Conservation (phyloP, 129 eudicot species). For the sunflower (Helianthus annuus) region HanXRQr2.0-SUNRISE NC_035443.2:13897705-13898204, state of each 20-base stretch:
- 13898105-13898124: background rate
- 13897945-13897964: conserved; percentile 93
- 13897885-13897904: background rate
- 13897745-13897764: no score
- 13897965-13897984: conserved; percentile 66
- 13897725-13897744: no score
- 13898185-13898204: background rate
- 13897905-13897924: conserved; percentile 84
- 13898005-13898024: conserved; percentile 98
- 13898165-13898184: background rate
- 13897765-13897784: no score
- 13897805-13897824: no score
- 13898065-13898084: conserved; percentile 79
- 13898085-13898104: conserved; percentile 1
- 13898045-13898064: conserved; percentile 79
- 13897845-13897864: no score
- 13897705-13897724: no score
- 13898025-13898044: conserved; percentile 73
- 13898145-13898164: background rate
- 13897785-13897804: no score
- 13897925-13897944: conserved; percentile 93
- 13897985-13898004: conserved; percentile 88
- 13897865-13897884: conserved; percentile 10
- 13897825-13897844: no score
- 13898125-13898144: background rate